Base-by-base conservation (phyloP, 208 protist species). In the Trypanosoma conorhini region DNA sequence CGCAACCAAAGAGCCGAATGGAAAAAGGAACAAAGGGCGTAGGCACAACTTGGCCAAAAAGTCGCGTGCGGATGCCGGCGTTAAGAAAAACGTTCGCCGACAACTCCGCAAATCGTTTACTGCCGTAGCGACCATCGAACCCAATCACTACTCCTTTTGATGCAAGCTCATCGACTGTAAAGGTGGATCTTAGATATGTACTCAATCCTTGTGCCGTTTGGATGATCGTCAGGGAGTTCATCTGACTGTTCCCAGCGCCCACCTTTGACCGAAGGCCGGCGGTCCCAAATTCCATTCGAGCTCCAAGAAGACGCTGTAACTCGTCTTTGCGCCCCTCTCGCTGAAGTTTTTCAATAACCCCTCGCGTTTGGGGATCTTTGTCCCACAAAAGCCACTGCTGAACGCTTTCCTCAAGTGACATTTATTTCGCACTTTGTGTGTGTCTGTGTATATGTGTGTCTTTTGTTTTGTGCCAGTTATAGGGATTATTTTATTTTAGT, bases 191-290 rank as follows among this genome's bases (percentile, higher is more conserved):
- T 30, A 97, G 38, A 76, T 91, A 89, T 24, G 77, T 71, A 3
- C 76, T 67, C 8, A 95, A 62, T 1, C 92, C 97, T 72, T 99
- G 97, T 13, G 96, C 83, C 35, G 97, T 92, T 84, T 99, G 98
- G 44, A 98, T 82, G 19, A 99, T 89, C 19, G 96, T 99, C 26
- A 99, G 77, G 31, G 88, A 74, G 85, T 99, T 99, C 97, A 99
- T 99, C 72, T 85, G 80, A 12, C 88, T 77, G 60, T 92, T 97
- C 31, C 98, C 98, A 4, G 96, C 81, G 3, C 87, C 93, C 97
- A 99, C 99, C 33, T 68, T 75, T 0, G 85, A 82, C 30, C 98
- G 94, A 26, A 99, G 86, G 1, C 95, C 97, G 26, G 98, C 97
- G 1, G 98, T 99, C 62, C 96, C 97, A 80, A 99, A 99, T 38